Evolutionary conservation across 2,329 filamentous ascomycete genomes (phyloP).

Genomic region (Eutypa lata): DNA sequence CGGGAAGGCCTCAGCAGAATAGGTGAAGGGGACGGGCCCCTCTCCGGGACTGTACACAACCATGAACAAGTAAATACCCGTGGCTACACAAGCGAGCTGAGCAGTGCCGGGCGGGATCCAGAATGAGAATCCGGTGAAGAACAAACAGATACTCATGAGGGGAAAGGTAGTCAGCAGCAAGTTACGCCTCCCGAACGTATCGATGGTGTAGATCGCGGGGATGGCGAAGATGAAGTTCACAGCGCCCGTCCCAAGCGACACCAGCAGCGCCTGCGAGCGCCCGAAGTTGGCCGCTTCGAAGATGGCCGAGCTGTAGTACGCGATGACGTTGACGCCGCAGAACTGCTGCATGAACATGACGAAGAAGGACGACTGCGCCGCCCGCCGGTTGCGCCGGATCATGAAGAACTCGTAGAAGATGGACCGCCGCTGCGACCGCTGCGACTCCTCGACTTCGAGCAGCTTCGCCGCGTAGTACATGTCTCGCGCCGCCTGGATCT

Average conservation of each 20-base stretch:
- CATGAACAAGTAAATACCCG: conserved; percentile 64
- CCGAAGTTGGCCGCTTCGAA: conserved; percentile 41
- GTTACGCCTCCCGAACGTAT: conserved; percentile 61
- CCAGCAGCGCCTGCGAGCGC: conserved; percentile 36
- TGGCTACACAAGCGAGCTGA: conserved; percentile 51
- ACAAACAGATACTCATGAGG: conserved; percentile 58
- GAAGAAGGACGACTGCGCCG: conserved; percentile 63
- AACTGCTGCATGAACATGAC: conserved; percentile 68
- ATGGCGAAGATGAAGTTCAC: conserved; percentile 66
- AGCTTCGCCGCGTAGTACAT: conserved; percentile 36
- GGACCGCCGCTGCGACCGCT: not conserved
- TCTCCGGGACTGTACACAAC: conserved; percentile 32
- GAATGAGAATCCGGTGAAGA: conserved; percentile 33
- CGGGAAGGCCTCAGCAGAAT: conserved; percentile 63
- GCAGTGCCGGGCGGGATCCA: conserved; percentile 29
- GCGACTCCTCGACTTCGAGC: conserved; percentile 47
- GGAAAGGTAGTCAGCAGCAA: conserved; percentile 65
- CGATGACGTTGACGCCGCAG: conserved; percentile 51
- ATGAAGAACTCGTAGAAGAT: conserved; percentile 48
- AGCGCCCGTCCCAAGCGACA: conserved; percentile 44
- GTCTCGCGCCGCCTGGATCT: conserved; percentile 52
- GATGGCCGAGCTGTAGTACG: conserved; percentile 46
- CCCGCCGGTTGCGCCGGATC: conserved; percentile 55
- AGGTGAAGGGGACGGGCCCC: conserved; percentile 57
- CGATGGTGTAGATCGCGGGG: conserved; percentile 64